Evolutionary conservation across 805 yeast species (phyloP).

Genomic region (Saccharomycopsis amapae): DNA sequence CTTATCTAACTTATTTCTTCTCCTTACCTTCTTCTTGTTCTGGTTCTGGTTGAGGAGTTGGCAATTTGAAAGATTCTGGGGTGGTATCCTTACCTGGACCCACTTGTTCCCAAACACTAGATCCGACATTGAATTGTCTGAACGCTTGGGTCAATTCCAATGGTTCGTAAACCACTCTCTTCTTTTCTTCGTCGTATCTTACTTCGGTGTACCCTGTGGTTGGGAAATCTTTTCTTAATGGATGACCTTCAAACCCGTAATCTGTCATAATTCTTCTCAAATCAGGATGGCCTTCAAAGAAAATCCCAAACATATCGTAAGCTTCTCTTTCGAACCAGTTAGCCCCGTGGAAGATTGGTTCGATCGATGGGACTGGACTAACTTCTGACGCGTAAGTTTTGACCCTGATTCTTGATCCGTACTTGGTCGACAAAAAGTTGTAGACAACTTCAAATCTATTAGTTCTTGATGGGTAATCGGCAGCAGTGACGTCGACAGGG

Average conservation of each 20-base stretch:
- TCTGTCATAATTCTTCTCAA: constrained; percentile 85
- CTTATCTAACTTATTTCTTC: constrained; percentile 11
- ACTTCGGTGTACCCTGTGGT: constrained; percentile 88
- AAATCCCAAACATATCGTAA: constrained; percentile 79
- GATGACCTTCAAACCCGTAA: constrained; percentile 90
- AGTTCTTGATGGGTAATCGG: constrained; percentile 75
- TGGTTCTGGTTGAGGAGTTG: constrained; percentile 74
- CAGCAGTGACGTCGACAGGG: constrained; percentile 78
- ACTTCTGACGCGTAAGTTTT: constrained; percentile 84
- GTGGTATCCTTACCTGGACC: constrained; percentile 80
- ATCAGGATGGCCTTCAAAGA: constrained; percentile 86
- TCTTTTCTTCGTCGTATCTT: constrained; percentile 84
- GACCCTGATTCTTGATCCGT: constrained; percentile 80
- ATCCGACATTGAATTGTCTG: constrained; percentile 83
- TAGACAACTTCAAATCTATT: constrained; percentile 85
- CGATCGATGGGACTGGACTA: constrained; percentile 71
- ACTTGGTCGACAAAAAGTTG: constrained; percentile 71
- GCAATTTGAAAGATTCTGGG: constrained; percentile 76
- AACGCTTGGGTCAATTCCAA: constrained; percentile 87
- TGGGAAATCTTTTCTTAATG: constrained; percentile 88
- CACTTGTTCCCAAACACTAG: constrained; percentile 87
- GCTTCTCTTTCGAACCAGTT: constrained; percentile 92
- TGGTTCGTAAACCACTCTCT: constrained; percentile 84
- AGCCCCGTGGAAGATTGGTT: constrained; percentile 68
- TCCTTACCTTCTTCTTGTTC: constrained; percentile 35